phyloP scores from a whole-genome alignment of 2,329 filamentous ascomycete genomes.

The Penicillium griseofulvum region DNA sequence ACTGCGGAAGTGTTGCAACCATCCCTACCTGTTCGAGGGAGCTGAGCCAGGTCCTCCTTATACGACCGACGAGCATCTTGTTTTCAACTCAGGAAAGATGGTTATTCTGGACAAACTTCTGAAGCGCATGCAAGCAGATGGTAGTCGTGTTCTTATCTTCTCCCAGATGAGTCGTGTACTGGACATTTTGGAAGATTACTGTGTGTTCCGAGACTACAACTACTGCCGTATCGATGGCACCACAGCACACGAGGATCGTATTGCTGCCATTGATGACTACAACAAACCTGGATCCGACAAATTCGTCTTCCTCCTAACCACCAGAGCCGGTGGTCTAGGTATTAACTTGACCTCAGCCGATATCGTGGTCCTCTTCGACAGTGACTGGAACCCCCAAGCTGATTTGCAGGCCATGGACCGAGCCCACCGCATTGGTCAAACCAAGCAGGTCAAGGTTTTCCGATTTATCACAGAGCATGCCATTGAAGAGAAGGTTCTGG shows the following conservation, averaged over 20 bases:
- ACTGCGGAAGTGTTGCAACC: constrained; percentile 96
- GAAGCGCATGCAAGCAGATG: constrained; percentile 75
- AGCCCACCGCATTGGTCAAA: constrained; percentile 96
- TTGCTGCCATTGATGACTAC: constrained; percentile 96
- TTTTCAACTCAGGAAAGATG: constrained; percentile 97
- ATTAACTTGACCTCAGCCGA: constrained; percentile 96
- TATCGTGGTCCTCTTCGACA: constrained; percentile 94
- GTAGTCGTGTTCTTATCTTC: constrained; percentile 95
- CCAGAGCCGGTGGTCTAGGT: constrained; percentile 88
- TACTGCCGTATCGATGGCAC: constrained; percentile 97
- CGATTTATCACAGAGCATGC: constrained; percentile 97
- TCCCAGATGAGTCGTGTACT: constrained; percentile 98
- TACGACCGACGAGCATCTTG: constrained; percentile 93
- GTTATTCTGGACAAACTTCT: constrained; percentile 90
- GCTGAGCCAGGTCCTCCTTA: constrained; percentile 96
- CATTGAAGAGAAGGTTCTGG: constrained; percentile 96
- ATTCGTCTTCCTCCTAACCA: constrained; percentile 93
- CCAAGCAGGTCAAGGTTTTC: constrained; percentile 95
- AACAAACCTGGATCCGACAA: constrained; percentile 95
- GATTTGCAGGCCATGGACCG: constrained; percentile 99
- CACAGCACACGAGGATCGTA: constrained; percentile 95
- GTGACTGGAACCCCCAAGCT: constrained; percentile 98
- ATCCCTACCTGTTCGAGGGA: constrained; percentile 96
- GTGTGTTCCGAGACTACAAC: constrained; percentile 88
- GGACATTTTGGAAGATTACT: constrained; percentile 97